Evolutionary conservation across 208 protist genomes (phyloP), one percentile per base, ranked within the genome.

Genomic region (Acanthamoeba healyi): DNA sequence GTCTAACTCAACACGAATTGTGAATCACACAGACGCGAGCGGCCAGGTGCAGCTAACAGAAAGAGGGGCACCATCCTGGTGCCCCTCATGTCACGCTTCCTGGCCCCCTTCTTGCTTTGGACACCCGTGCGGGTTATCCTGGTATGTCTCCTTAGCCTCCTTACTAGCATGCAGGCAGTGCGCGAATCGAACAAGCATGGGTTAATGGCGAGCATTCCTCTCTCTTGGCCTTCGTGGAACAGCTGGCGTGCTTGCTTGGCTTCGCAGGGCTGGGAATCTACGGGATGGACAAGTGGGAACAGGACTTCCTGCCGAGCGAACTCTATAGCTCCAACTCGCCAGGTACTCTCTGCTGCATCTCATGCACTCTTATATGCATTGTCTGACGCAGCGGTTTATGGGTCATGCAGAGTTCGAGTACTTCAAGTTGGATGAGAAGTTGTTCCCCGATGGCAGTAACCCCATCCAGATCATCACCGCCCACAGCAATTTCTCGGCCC

Each of bases 271-370:
- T 88, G n/a, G 79, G 79, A 38, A 88, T 88, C 49, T 88, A 88
- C 44, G 79, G 79, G 1, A 63, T 88, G 79, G 42, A 54, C 46
- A 51, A 61, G 36, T 88, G 79, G 79, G 79, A 88, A 24, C 79
- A 88, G 36, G 36, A 63, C 79, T 88, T 88, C 32, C 32, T 88
- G 44, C 79, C 44, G 9, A 88, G 79, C 79, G 79, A 88, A 42
- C 79, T 88, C 79, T 88, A 88, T 44, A 88, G 79, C 46, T 88
- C 79, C 44, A 88, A 88, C 79, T 88, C 79, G 4, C 79, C 67
- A 29, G 67, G 65, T 74, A 74, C 65, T 3, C 26, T 5, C 54
- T 26, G 12, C 54, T n/a, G n/a, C n/a, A n/a, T n/a, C n/a, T n/a
- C n/a, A n/a, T n/a, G 10, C 54, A n/a, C 54, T 5, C 54, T 61